A percentile compares a stretch with the other conserved stretches of the same genome.
Evolutionary conservation across 2,329 filamentous ascomycete genomes (phyloP).

Genomic region (Juglanconis oblonga): DNA sequence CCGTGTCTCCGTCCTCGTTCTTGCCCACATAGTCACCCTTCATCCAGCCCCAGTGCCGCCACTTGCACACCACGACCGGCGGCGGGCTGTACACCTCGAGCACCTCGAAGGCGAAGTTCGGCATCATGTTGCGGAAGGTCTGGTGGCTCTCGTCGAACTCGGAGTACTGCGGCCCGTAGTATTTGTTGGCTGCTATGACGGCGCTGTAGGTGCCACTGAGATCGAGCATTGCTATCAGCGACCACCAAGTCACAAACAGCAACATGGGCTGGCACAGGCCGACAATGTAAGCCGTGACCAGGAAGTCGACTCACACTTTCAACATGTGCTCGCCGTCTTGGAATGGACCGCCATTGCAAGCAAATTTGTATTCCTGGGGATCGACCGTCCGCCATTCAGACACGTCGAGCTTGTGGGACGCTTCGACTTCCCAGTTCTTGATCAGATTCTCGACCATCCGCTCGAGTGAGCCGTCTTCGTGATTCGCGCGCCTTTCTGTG

Average conservation of each 20-base stretch:
- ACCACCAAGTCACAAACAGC: no score
- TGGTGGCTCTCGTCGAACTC: slow-evolving; percentile 66
- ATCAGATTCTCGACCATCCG: slow-evolving; percentile 66
- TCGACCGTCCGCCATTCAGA: slow-evolving; percentile 66
- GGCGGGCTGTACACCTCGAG: slow-evolving; percentile 65
- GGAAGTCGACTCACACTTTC: slow-evolving; percentile 44
- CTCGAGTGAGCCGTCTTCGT: slow-evolving; percentile 54
- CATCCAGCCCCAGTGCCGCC: slow-evolving; percentile 68
- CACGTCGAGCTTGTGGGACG: slow-evolving; percentile 62
- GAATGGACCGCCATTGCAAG: slow-evolving; percentile 58
- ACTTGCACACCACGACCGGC: slow-evolving; percentile 60
- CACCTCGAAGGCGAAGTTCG: slow-evolving; percentile 69
- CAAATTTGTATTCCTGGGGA: slow-evolving; percentile 56
- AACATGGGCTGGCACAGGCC: no score
- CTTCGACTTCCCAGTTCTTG: slow-evolving; percentile 73
- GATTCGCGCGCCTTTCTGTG: slow-evolving; percentile 55
- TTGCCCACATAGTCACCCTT: slow-evolving; percentile 63
- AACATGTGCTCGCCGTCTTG: slow-evolving; percentile 63
- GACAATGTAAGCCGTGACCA: no score
- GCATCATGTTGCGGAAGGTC: slow-evolving; percentile 72
- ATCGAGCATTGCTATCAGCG: neutral
- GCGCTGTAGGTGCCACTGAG: slow-evolving; percentile 58
- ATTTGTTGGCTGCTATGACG: slow-evolving; percentile 60
- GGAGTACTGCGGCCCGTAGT: slow-evolving; percentile 59
- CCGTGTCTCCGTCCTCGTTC: slow-evolving; percentile 63